Percentiles rank a stretch among this genome's conserved stretches.
Conservation (phyloP, 495 filamentous ascomycete species). For the Penicillium angulare region DNA sequence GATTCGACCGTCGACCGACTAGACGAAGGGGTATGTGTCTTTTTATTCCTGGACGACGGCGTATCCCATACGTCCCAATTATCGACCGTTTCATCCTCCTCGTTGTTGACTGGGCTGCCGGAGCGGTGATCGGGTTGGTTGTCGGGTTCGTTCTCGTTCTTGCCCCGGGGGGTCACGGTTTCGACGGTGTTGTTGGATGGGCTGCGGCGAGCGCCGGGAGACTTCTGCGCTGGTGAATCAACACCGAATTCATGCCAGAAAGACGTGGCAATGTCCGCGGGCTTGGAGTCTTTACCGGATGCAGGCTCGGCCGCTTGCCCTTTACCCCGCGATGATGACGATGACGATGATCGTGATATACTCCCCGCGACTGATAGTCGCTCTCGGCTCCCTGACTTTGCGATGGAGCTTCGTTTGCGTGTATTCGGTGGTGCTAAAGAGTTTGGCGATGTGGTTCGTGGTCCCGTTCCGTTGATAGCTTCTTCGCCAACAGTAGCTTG, state of each 20-base stretch:
- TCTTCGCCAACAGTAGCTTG: constrained; percentile 96
- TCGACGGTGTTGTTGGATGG: constrained; percentile 19
- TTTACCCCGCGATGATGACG: constrained; percentile 34
- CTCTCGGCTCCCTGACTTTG: constrained; percentile 38
- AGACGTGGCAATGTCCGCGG: constrained; percentile 44
- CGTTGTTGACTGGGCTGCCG: constrained; percentile 19
- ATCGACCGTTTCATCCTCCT: constrained; percentile 55
- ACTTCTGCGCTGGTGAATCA: constrained; percentile 51
- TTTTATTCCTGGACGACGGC: constrained; percentile 41
- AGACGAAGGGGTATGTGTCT: constrained; percentile 45
- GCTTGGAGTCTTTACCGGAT: constrained; percentile 49
- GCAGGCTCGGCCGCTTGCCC: constrained; percentile 32
- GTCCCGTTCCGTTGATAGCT: constrained; percentile 60
- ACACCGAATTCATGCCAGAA: constrained; percentile 57
- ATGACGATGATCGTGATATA: constrained; percentile 36
- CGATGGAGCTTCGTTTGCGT: constrained; percentile 36
- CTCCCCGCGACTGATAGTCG: constrained; percentile 36
- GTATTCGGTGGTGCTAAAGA: constrained; percentile 20
- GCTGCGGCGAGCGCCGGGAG: constrained; percentile 33
- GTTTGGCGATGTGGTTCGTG: constrained; percentile 30
- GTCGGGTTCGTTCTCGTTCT: constrained; percentile 34
- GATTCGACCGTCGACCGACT: constrained; percentile 45
- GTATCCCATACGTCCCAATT: constrained; percentile 74
- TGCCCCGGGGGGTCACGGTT: constrained; percentile 30
- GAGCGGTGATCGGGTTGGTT: constrained; percentile 33